Conservation (phyloP, 2,329 filamentous ascomycete genomes). For the Neopestalotiopsis sp. region DNA sequence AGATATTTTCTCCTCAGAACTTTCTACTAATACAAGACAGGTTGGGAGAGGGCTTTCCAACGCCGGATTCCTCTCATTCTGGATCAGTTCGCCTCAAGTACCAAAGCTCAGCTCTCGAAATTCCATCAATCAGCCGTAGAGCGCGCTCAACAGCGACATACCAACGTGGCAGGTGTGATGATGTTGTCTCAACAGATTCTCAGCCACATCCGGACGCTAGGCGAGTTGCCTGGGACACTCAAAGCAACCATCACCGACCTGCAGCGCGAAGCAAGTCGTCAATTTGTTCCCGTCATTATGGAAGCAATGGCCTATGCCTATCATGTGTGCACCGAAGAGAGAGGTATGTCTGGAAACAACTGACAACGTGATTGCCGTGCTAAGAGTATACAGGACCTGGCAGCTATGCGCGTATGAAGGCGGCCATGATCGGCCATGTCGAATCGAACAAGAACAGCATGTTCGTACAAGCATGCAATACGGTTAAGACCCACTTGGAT, state of each 20-base stretch:
- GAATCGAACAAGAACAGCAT: slow-evolving; percentile 45
- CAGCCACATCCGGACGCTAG: not conserved
- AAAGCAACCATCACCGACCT: slow-evolving; percentile 2
- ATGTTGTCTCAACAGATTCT: slow-evolving; percentile 40
- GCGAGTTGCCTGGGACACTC: not conserved
- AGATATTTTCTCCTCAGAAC: too few species aligned
- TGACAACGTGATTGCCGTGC: not conserved
- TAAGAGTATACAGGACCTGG: not conserved
- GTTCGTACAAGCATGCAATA: slow-evolving; percentile 51
- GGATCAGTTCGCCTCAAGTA: slow-evolving; percentile 22
- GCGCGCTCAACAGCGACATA: slow-evolving; percentile 25
- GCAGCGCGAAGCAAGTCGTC: slow-evolving; percentile 6
- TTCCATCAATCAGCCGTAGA: slow-evolving; percentile 31
- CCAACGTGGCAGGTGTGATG: slow-evolving; percentile 31
- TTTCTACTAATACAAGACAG: slow-evolving; percentile 1
- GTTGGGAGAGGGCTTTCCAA: slow-evolving; percentile 36
- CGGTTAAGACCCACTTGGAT: slow-evolving; percentile 45
- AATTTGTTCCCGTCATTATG: slow-evolving; percentile 1
- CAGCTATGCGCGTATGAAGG: slow-evolving; percentile 53
- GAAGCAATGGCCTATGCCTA: not conserved
- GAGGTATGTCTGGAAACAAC: not conserved
- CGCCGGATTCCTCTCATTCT: slow-evolving; percentile 27
- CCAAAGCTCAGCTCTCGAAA: slow-evolving; percentile 21
- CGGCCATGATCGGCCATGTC: slow-evolving; percentile 51
- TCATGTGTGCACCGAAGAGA: not conserved